These are phyloP conservation scores for Carpinus viminea DNA, from an alignment of 306 rosid genomes.

Conservation along the genomic window DNA sequence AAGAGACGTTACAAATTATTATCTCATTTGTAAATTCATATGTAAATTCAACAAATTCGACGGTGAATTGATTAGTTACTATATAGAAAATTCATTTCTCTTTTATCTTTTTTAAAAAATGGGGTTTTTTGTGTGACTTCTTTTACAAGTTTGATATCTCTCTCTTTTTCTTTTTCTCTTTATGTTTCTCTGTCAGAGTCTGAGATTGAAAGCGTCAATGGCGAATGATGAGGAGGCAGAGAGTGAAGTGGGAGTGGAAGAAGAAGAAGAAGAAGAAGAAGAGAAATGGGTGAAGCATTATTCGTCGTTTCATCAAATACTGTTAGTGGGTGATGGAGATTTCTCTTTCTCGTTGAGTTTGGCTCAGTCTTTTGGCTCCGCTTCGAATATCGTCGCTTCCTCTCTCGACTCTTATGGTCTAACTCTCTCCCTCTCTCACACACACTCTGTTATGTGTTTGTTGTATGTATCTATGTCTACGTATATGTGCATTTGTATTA, in stretches of 20 bases:
- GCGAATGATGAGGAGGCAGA: neutral
- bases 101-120: too few relatives aligned
- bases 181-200: neutral
- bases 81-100: too few relatives aligned
- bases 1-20: too few relatives aligned
- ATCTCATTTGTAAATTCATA: too few relatives aligned
- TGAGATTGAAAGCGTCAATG: neutral
- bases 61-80: too few relatives aligned
- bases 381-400: conserved; percentile 43
- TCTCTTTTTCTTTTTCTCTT: neutral
- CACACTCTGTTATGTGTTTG: neutral
- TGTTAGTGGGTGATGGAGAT: conserved; percentile 67
- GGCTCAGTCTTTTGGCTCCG: conserved; percentile 45
- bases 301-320: conserved; percentile 47
- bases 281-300: conserved; percentile 42
- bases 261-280: neutral
- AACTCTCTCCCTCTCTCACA: neutral
- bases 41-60: too few relatives aligned
- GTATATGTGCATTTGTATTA: neutral
- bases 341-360: conserved; percentile 53
- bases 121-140: too few relatives aligned
- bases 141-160: neutral
- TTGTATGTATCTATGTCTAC: neutral
- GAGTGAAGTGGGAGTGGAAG: neutral
- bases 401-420: conserved; percentile 43